phyloP scores from a whole-genome alignment of 495 filamentous ascomycete genomes.

The Aspergillus taichungensis region DNA sequence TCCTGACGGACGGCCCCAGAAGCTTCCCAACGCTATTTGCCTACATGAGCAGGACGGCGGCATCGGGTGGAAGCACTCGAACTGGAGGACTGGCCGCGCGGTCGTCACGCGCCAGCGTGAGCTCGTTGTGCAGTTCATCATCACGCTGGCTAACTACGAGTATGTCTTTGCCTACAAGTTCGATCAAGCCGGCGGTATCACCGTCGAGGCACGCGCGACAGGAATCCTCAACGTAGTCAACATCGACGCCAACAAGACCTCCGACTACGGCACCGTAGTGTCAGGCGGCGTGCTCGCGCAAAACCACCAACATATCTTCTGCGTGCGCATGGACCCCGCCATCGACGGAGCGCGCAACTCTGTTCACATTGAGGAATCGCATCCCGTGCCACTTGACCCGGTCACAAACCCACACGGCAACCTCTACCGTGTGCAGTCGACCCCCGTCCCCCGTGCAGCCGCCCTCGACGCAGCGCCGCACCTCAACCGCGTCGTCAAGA shows the following conservation, averaged over 20 bases:
- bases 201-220: conserved; percentile 77
- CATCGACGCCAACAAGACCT: conserved; percentile 54
- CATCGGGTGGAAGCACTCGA: conserved; percentile 65
- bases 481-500: conserved; percentile 69
- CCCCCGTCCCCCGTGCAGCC: conserved; percentile 52
- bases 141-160: conserved; percentile 78
- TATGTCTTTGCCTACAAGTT: conserved; percentile 86
- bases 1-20: conserved; percentile 43
- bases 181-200: conserved; percentile 74
- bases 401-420: conserved; percentile 76
- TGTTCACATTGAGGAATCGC: conserved; percentile 63
- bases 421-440: conserved; percentile 60
- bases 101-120: conserved; percentile 54
- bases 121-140: conserved; percentile 65
- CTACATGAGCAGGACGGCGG: conserved; percentile 65
- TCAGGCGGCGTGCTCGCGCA: conserved; percentile 76
- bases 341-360: conserved; percentile 69
- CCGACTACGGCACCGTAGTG: conserved; percentile 73
- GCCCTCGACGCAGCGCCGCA: conserved; percentile 59
- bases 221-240: conserved; percentile 83
- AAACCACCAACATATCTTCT: conserved; percentile 90
- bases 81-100: conserved; percentile 59
- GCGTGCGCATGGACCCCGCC: conserved; percentile 77
- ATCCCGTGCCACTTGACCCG: conserved; percentile 58
- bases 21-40: conserved; percentile 56